Evolutionary conservation across 306 rosid species (phyloP), one percentile per base, ranked within the genome.

Genomic region (Medicago lupulina): DNA sequence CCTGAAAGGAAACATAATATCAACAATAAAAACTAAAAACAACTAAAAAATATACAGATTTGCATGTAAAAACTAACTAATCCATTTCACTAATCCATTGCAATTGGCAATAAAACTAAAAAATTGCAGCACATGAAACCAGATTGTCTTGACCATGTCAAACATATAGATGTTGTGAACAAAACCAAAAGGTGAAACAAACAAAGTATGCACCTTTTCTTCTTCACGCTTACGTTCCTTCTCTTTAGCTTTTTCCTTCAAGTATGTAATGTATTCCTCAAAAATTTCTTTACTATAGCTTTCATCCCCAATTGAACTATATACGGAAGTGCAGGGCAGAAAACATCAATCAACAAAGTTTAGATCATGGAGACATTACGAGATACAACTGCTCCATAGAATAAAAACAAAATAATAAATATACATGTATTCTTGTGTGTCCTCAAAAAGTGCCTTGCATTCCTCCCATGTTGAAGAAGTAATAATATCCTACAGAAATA

Each of bases 141-240:
- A 46, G 43, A 53, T 16, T 13, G 3, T 13, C 63, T 62, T 36
- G 63, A 76, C 67, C 31, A 79, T 28, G 25, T 34, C 70, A 63
- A 76, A 77, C 64, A 47, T 73, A 16, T 38, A 70, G 50, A 71
- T 40, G 14, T 40, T 16, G 38, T 1, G 7, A 34, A 75, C 40
- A 49, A 70, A 80, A 74, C 62, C 53, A 53, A 66, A 64, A 62
- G 19, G 53, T 9, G 2, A 11, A 57, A 74, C n/a, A 60, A 61
- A 71, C 39, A 63, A 60, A 78, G 53, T 67, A 44, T 66, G 54
- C 79, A 92, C 99, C 91, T 90, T 92, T 76, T 96, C 99, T 82
- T 90, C 99, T 76, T 96, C 99, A 44, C 99, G 96, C 83, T 90
- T 96, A 47, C 99, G 93, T 78, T 92, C 99, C 81, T 86, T 96